These are phyloP conservation scores for Saksenaea vasiformis DNA, from an alignment of 371 early-diverging fungal species.

Conservation along the genomic window DNA sequence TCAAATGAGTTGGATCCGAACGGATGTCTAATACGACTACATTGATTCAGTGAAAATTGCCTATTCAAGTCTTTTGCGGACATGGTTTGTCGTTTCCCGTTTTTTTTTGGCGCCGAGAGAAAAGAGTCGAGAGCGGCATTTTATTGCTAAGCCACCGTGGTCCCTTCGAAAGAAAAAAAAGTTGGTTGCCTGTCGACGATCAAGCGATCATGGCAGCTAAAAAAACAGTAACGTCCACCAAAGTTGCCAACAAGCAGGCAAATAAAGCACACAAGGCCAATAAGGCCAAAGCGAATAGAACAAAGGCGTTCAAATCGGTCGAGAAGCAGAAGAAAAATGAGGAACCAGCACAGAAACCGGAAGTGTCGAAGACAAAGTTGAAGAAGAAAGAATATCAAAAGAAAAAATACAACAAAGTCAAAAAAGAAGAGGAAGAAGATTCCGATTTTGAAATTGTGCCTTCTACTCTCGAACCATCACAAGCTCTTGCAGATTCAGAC, in stretches of 20 bases:
- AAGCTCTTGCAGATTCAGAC: not conserved
- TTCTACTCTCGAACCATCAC: not conserved
- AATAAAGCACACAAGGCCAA: not conserved
- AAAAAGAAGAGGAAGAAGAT: slow-evolving; percentile 22
- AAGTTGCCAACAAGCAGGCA: slow-evolving; percentile 8
- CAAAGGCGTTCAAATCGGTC: not conserved
- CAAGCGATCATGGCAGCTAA: slow-evolving; percentile 19
- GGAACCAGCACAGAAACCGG: slow-evolving; percentile 11
- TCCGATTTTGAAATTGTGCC: slow-evolving; percentile 25
- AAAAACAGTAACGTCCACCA: slow-evolving; percentile 10
- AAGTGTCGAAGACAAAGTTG: slow-evolving; percentile 27
- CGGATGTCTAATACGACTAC: too few relatives aligned
- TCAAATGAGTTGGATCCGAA: too few relatives aligned
- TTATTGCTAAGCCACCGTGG: not conserved
- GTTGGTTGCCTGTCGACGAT: not conserved
- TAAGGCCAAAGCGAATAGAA: not conserved
- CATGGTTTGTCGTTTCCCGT: too few relatives aligned
- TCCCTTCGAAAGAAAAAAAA: slow-evolving; percentile 3
- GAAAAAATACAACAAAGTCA: slow-evolving; percentile 37
- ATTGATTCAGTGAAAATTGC: too few relatives aligned
- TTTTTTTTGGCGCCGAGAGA: too few relatives aligned
- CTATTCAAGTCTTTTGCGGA: too few relatives aligned
- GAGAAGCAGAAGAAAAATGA: slow-evolving; percentile 1
- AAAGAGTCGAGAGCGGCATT: not conserved
- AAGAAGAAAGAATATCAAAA: slow-evolving; percentile 39